phyloP scores from a whole-genome alignment of 2,329 filamentous ascomycete species.

The Teratosphaeriaceae sp. region DNA sequence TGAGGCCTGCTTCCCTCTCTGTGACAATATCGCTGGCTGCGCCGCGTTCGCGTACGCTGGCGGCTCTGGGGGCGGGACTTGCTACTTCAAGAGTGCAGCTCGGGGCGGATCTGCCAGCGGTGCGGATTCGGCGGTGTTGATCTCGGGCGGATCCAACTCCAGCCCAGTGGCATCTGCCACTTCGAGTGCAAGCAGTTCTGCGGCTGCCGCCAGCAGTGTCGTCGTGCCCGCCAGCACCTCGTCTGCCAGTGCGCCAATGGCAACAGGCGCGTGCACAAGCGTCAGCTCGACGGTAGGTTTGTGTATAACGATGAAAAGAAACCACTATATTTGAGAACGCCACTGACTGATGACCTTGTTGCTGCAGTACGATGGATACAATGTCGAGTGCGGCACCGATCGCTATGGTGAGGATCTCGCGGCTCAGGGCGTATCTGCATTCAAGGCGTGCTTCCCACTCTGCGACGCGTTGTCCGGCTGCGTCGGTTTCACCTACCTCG shows the following conservation, averaged over 20 bases:
- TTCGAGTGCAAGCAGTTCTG: background rate
- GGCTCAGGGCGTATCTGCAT: conserved; percentile 9
- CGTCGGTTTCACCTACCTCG: conserved; percentile 16
- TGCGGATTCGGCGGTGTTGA: background rate
- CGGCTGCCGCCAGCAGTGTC: background rate
- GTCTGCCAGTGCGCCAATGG: background rate
- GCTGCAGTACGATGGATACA: conserved; percentile 12
- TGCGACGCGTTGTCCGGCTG: conserved; percentile 17
- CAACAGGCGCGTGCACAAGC: background rate
- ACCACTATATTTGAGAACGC: too few relatives aligned
- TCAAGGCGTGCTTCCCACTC: conserved; percentile 17
- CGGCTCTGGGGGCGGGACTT: conserved; percentile 11
- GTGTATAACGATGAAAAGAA: too few relatives aligned
- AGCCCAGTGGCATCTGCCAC: background rate
- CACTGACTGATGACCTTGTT: too few relatives aligned
- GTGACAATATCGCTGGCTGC: conserved; percentile 12
- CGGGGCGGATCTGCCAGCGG: background rate
- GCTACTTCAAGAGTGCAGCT: conserved; percentile 12
- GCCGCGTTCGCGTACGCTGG: conserved; percentile 15
- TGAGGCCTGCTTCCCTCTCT: conserved; percentile 10
- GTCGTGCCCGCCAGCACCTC: too few relatives aligned
- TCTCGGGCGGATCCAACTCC: background rate
- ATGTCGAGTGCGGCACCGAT: conserved; percentile 15
- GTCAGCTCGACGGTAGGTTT: background rate
- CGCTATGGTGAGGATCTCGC: conserved; percentile 19